Evolutionary conservation across 176 grass and related monocot species (phyloP).

Genomic region (Areca catechu): DNA sequence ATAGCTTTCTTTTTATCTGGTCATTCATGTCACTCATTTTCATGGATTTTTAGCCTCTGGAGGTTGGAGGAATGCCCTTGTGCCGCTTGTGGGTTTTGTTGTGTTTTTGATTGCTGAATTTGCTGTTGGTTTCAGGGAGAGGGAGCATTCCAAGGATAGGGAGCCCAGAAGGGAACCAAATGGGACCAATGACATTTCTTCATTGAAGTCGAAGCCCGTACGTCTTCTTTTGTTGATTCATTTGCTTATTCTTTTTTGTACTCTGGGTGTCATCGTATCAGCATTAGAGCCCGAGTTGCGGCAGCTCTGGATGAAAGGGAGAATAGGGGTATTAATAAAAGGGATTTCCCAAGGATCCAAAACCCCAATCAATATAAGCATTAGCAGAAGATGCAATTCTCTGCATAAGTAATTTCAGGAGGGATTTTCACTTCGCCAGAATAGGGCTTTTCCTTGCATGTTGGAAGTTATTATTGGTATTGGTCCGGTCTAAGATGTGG

Average conservation of each 20-base stretch:
- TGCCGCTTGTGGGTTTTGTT: not conserved
- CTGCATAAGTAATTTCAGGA: not conserved
- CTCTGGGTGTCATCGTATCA: slow-evolving; percentile 19
- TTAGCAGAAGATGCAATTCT: too few species aligned
- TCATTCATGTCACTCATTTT: too few species aligned
- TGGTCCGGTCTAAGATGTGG: too few species aligned
- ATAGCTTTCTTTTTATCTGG: too few species aligned
- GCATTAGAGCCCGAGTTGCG: slow-evolving; percentile 1
- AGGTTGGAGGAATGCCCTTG: not conserved
- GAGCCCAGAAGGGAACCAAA: slow-evolving; percentile 42
- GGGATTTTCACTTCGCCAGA: too few species aligned
- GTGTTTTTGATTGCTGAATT: not conserved
- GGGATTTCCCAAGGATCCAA: not conserved
- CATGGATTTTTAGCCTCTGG: too few species aligned
- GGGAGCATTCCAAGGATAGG: slow-evolving; percentile 26
- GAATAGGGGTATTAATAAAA: not conserved
- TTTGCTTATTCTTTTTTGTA: slow-evolving; percentile 56
- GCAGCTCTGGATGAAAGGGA: too few species aligned
- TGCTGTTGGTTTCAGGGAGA: slow-evolving; percentile 9
- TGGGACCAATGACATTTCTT: slow-evolving; percentile 34
- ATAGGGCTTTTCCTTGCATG: too few species aligned
- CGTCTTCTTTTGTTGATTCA: slow-evolving; percentile 47
- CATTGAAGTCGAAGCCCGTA: slow-evolving; percentile 55
- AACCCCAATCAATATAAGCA: too few species aligned
- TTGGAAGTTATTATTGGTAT: too few species aligned